phyloP scores from a whole-genome alignment of 2,329 filamentous ascomycete genomes.

The Aaosphaeria arxii region DNA sequence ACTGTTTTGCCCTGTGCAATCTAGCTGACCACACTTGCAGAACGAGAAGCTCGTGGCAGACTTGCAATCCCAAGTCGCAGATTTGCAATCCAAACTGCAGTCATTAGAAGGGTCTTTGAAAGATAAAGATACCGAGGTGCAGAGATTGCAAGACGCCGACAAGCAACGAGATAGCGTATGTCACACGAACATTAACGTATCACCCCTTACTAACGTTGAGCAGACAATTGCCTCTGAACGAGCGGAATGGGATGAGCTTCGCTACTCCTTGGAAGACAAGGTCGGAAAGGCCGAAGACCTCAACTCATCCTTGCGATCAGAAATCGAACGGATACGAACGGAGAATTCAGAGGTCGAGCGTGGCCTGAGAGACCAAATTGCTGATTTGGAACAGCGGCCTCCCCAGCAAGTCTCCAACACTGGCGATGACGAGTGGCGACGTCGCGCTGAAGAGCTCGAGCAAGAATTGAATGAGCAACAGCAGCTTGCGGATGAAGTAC shows the following conservation, averaged over 20 bases:
- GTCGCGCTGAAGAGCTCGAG: constrained; percentile 44
- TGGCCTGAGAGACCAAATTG: constrained; percentile 63
- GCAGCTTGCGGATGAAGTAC: constrained; percentile 80
- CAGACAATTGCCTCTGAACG: constrained; percentile 60
- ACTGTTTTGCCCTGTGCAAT: constrained; percentile 11
- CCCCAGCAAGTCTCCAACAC: constrained; percentile 11
- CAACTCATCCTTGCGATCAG: constrained; percentile 75
- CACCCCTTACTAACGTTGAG: neutral
- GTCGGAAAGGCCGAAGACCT: constrained; percentile 70
- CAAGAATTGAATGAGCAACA: constrained; percentile 73
- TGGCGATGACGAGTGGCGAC: constrained; percentile 31
- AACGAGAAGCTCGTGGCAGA: constrained; percentile 59
- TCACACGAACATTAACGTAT: neutral
- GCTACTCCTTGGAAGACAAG: constrained; percentile 67
- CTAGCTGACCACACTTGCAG: constrained; percentile 2
- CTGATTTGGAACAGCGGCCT: constrained; percentile 42
- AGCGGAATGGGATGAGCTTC: constrained; percentile 67
- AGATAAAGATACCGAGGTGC: constrained; percentile 69
- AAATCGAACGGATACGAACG: constrained; percentile 70
- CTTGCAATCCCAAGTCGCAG: constrained; percentile 73
- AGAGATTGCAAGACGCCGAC: constrained; percentile 57
- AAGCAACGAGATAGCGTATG: constrained; percentile 48
- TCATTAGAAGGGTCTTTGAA: constrained; percentile 67
- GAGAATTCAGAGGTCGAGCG: constrained; percentile 65
- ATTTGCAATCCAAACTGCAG: constrained; percentile 71